Conservation (phyloP, 1,284 basidiomycete genomes). For the Apiotrichum veenhuisii region DNA sequence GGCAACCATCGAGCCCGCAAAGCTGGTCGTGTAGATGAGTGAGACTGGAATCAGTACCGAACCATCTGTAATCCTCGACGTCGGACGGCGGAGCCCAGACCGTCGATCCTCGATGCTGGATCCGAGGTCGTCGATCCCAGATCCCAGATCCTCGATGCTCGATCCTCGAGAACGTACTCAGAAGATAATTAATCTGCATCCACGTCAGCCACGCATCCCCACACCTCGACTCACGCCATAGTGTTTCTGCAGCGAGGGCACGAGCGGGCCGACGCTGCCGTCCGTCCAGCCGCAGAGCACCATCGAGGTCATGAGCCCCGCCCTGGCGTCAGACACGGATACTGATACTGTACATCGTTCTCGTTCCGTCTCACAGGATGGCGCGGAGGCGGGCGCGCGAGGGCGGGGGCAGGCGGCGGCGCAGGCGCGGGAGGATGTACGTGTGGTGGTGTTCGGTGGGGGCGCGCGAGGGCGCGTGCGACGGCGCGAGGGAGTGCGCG, state of each 20-base stretch:
- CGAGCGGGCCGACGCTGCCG: conserved; percentile 15
- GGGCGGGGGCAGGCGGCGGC: conserved; percentile 8
- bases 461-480: too few species aligned
- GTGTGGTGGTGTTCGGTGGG: conserved; percentile 11
- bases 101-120: too few species aligned
- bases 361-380: background rate
- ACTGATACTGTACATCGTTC: too few species aligned
- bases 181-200: conserved; percentile 18
- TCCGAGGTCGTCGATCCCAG: too few species aligned
- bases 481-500: too few species aligned
- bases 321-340: conserved; percentile 7
- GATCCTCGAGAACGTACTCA: too few species aligned
- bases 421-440: conserved; percentile 15
- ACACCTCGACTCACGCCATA: conserved; percentile 12
- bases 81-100: too few species aligned
- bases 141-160: too few species aligned
- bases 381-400: background rate
- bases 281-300: conserved; percentile 21
- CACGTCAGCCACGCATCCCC: background rate
- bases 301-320: conserved; percentile 15
- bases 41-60: conserved; percentile 11
- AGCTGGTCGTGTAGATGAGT: conserved; percentile 11
- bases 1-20: conserved; percentile 10
- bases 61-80: too few species aligned
- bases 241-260: conserved; percentile 18